phyloP scores from a whole-genome alignment of 192 early-diverging fungal genomes.

The Coemansia sp. region DNA sequence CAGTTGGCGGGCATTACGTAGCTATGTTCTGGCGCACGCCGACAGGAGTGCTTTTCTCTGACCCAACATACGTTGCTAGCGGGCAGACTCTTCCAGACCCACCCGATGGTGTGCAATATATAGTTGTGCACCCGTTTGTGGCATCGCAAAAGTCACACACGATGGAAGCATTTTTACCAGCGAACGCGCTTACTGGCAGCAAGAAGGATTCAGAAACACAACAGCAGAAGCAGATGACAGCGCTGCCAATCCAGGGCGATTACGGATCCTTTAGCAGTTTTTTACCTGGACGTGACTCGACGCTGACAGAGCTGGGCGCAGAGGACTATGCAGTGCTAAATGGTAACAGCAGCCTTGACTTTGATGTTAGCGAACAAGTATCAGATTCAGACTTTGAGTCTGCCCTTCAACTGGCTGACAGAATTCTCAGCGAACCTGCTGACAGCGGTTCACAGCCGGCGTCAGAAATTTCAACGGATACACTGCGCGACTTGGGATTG shows the following conservation, averaged over 20 bases:
- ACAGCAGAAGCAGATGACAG: background rate
- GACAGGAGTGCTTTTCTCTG: conserved; percentile 43
- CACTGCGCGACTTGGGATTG: conserved; percentile 21
- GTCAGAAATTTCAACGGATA: conserved; percentile 10
- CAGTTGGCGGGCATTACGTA: conserved; percentile 36
- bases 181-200: conserved; percentile 1
- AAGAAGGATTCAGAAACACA: background rate
- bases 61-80: conserved; percentile 33
- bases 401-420: conserved; percentile 21
- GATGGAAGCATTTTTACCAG: conserved; percentile 24
- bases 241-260: conserved; percentile 22
- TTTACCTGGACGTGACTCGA: conserved; percentile 36
- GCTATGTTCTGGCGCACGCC: conserved; percentile 44
- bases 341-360: background rate
- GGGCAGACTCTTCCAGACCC: conserved; percentile 36
- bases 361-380: background rate
- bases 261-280: conserved; percentile 44
- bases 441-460: background rate
- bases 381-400: conserved; percentile 13
- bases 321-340: conserved; percentile 12
- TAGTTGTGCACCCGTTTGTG: conserved; percentile 40
- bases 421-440: conserved; percentile 4
- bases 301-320: conserved; percentile 12
- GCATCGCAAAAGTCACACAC: conserved; percentile 9
- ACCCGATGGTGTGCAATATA: conserved; percentile 47